Percentiles rank a stretch among this genome's conserved stretches.
Conservation (phyloP, 805 yeast genomes). For the Candida taoyuanica region DNA sequence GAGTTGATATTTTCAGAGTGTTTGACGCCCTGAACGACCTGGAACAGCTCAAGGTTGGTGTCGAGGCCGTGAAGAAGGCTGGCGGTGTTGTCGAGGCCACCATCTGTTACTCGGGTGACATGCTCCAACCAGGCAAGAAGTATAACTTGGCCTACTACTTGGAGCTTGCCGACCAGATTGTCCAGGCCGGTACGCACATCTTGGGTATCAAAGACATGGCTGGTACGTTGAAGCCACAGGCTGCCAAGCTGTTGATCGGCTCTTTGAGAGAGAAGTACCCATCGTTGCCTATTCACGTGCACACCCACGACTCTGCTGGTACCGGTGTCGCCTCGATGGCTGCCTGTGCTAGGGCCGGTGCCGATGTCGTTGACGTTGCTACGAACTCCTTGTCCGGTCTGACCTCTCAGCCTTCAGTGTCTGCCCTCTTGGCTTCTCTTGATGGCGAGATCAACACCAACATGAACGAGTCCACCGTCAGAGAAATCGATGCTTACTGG, state of each 20-base stretch:
- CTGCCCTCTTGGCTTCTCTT: slow-evolving; percentile 86
- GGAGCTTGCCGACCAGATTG: slow-evolving; percentile 75
- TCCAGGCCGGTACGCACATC: slow-evolving; percentile 91
- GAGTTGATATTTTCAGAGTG: slow-evolving; percentile 97
- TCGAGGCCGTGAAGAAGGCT: slow-evolving; percentile 95
- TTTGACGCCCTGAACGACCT: slow-evolving; percentile 96
- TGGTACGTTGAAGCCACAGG: slow-evolving; percentile 94
- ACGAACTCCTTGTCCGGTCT: slow-evolving; percentile 96
- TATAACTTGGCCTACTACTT: slow-evolving; percentile 90
- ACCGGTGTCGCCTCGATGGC: slow-evolving; percentile 97
- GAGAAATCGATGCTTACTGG: slow-evolving; percentile 94
- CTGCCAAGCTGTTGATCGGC: slow-evolving; percentile 78
- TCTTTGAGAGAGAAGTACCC: slow-evolving; percentile 85
- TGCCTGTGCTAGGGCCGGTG: slow-evolving; percentile 93
- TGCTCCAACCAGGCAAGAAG: slow-evolving; percentile 93
- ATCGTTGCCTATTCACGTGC: slow-evolving; percentile 94
- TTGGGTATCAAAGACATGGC: slow-evolving; percentile 99
- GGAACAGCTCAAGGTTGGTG: slow-evolving; percentile 96
- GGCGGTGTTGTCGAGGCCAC: slow-evolving; percentile 99
- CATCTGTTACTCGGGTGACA: slow-evolving; percentile 97
- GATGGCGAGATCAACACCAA: slow-evolving; percentile 83
- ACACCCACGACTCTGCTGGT: slow-evolving; percentile 99
- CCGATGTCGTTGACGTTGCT: slow-evolving; percentile 97
- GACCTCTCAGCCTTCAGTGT: slow-evolving; percentile 96
- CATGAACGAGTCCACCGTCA: slow-evolving; percentile 58